Evolutionary conservation across 2,329 filamentous ascomycete species (phyloP), one percentile per base, ranked within the genome.

Genomic region (Fusarium sp.): DNA sequence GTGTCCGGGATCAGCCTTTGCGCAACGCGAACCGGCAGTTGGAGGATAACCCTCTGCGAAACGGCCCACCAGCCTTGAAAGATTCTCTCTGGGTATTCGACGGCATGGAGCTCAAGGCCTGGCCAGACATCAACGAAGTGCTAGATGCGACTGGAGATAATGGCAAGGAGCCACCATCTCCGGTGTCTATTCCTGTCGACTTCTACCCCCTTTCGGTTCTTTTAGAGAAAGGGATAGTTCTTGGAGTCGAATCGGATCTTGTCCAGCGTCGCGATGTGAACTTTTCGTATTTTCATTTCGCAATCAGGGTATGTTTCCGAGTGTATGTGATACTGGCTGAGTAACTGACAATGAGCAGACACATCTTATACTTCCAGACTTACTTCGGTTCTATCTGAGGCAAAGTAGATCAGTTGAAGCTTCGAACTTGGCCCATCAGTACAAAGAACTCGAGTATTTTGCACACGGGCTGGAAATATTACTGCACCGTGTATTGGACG

Each of bases 51-150:
- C 42, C 70, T 7, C 28, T 64, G n/a, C 69, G 68, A 39, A 75
- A 69, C n/a, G 76, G 77, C 2, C 74, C 71, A 68, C 78, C 68
- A 87, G 88, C 70, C 81, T 68, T 99, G 39, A 88, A 89, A 55
- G 93, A 98, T 80, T 98, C 96, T 3, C 82, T 99, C 4, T 99
- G 96, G 96, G 89, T 93, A 44, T 98, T 98, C 79, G 94, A 97
- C 74, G 96, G 96, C 8, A 88, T 88, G 57, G 90, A 94, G 69
- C 87, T 98, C 70, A 92, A 94, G 70, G 88, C 93, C 5, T 99
- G 96, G 96, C 89, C 93, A 24, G 93, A 97, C 76, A 89, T 97
- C 39, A 90, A 94, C 70, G 93, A 96, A 63, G 89, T 98, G 29
- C 83, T 98, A 39, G 87, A 90, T 35, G 91, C 91, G 21, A 88